Conservation (phyloP, 768 basidiomycete species). For the Leccinum broughii region DNA sequence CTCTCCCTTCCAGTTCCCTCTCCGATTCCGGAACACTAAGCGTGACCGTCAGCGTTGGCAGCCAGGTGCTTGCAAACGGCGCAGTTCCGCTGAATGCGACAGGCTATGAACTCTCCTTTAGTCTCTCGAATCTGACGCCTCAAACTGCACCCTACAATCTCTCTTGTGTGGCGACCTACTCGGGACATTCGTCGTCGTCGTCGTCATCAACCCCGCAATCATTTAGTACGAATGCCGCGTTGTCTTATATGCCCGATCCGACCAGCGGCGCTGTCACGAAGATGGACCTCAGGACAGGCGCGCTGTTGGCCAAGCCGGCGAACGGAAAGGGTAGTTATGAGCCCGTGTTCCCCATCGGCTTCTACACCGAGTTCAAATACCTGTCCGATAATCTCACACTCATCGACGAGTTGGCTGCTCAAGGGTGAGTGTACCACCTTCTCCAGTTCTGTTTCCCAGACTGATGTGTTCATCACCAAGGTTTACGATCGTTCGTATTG, state of each 20-base stretch:
- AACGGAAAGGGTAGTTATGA: conserved; percentile 49
- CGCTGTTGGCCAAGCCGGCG: conserved; percentile 49
- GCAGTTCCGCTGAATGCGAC: conserved; percentile 52
- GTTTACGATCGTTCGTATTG: conserved; percentile 33
- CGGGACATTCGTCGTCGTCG: conserved; percentile 38
- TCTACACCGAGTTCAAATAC: conserved; percentile 45
- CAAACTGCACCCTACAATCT: conserved; percentile 32
- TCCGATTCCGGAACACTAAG: conserved; percentile 32
- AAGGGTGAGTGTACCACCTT: conserved; percentile 23
- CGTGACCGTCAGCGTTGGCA: conserved; percentile 47
- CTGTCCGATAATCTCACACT: conserved; percentile 18
- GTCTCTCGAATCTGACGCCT: conserved; percentile 46
- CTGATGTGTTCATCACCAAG: conserved; percentile 6
- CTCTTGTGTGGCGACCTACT: conserved; percentile 31
- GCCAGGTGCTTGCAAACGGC: conserved; percentile 45
- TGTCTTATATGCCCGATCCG: conserved; percentile 51
- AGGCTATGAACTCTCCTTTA: conserved; percentile 49
- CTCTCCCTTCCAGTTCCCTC: conserved; percentile 28
- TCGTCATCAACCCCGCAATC: conserved; percentile 31
- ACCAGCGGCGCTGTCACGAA: conserved; percentile 53
- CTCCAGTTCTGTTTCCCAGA: not conserved
- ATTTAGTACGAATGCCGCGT: conserved; percentile 42
- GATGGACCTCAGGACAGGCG: conserved; percentile 60
- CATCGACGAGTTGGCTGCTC: conserved; percentile 34
- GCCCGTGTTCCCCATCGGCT: conserved; percentile 48